These are phyloP conservation scores for Ophiostoma ulmi DNA, from an alignment of 2,329 filamentous ascomycete species.

Conservation along the genomic window DNA sequence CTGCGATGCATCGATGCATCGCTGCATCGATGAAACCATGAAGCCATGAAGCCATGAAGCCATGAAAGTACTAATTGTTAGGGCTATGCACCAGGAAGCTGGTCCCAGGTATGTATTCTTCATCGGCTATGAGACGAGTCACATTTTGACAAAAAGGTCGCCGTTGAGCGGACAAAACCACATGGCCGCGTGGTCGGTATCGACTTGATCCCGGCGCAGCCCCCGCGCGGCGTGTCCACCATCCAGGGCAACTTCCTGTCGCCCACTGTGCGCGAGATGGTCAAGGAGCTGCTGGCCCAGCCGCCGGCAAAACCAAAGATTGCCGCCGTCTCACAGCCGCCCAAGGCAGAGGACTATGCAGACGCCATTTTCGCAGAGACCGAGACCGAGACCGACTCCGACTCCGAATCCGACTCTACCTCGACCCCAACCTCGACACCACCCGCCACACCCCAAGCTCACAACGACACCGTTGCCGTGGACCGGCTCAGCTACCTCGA, in stretches of 20 bases:
- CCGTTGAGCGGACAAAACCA: conserved; percentile 70
- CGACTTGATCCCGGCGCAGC: conserved; percentile 87
- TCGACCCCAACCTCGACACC: no score
- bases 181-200: conserved; percentile 80
- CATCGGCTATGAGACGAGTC: background rate
- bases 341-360: background rate
- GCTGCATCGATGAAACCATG: no score
- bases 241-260: conserved; percentile 93
- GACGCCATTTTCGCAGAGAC: background rate
- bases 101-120: conserved; percentile 54
- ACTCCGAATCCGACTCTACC: conserved; percentile 20
- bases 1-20: no score
- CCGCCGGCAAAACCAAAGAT: conserved; percentile 20
- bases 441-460: conserved; percentile 19
- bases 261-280: conserved; percentile 64
- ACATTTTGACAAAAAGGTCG: conserved; percentile 55
- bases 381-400: conserved; percentile 24
- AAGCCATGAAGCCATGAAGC: no score
- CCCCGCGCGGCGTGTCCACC: conserved; percentile 84
- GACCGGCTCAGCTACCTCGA: conserved; percentile 60
- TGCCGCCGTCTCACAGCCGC: background rate
- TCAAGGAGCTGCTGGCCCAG: conserved; percentile 67
- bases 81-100: conserved; percentile 72
- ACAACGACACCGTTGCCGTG: conserved; percentile 32
- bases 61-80: conserved; percentile 32